Base-by-base conservation (phyloP, 1,284 basidiomycete genomes). In the Chiua sp. region DNA sequence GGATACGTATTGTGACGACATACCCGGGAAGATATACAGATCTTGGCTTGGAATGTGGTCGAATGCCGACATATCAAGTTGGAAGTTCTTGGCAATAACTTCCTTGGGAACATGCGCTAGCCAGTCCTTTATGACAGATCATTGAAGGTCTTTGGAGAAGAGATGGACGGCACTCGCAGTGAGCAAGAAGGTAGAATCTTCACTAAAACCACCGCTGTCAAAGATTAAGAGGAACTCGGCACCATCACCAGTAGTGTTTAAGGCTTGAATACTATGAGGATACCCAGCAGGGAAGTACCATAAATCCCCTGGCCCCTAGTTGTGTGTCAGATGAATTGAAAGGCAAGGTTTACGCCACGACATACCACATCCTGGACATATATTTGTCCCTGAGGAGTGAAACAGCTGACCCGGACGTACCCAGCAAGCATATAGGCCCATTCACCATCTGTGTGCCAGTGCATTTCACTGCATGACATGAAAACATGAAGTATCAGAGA, bases 211-310 rank as follows among this genome's bases (percentile, higher is more conserved):
- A 28, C 86, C 86, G 30, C 72, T 75, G 62, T 86, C 83, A 58
- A 87, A 87, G 26, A 88, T 77, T 15, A 88, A 75, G 16, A 88
- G 73, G 67, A 88, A 88, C 67, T 89, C 87, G 3, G 82, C 75
- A 32, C 85, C 86, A 7, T 78, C 78, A 20, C 68, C 65, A 7
- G 76, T 76, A 5, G 75, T 79, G 46, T 79, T 77, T 59, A 79
- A 80, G 22, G 82, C 86, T 71, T 88, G 87, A 26, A 88, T 71
- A 33, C 74, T 76, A 48, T 73, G 71, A 1, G 71, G 64, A 28
- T 46, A 75, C 12, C 86, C 84, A 1, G 83, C 67, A 10, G 86
- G 84, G 71, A 87, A 87, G 67, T 82, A 87, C 86, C 86, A 87
- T 4, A 86, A 56, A 64, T 85, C 84, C 16, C 82, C 83, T 50